A percentile compares a stretch with the other conserved stretches of the same genome.
Evolutionary conservation across 768 basidiomycete genomes (phyloP).

Genomic region (Trichaptum fuscoviolaceum): DNA sequence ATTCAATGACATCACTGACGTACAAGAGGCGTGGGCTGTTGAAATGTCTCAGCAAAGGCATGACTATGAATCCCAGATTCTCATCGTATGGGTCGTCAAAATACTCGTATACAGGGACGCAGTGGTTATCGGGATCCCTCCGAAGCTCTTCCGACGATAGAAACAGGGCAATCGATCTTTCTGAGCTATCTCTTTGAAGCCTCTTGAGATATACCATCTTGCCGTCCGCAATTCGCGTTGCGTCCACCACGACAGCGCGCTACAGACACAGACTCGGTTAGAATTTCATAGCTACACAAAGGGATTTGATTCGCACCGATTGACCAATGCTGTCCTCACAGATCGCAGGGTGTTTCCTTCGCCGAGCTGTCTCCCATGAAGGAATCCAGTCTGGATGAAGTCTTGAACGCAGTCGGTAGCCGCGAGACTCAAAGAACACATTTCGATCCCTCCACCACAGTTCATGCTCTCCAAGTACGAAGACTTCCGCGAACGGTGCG

Average conservation of each 20-base stretch:
- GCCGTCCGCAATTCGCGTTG: conserved; percentile 15
- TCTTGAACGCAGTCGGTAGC: too few relatives aligned
- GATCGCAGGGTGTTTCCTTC: too few relatives aligned
- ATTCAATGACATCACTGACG: conserved; percentile 30
- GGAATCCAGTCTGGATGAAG: too few relatives aligned
- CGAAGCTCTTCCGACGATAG: conserved; percentile 11
- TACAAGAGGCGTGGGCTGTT: conserved; percentile 28
- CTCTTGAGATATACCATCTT: conserved; percentile 15
- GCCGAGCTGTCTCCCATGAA: too few relatives aligned
- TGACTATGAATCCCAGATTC: conserved; percentile 21
- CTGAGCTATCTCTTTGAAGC: conserved; percentile 1
- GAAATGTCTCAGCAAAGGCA: conserved; percentile 26
- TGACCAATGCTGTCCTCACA: too few relatives aligned
- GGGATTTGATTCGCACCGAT: too few relatives aligned
- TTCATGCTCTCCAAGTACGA: too few relatives aligned
- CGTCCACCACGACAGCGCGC: conserved; percentile 10
- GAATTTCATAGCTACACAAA: too few relatives aligned
- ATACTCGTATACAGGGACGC: conserved; percentile 15
- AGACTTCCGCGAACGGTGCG: too few relatives aligned
- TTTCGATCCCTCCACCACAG: too few relatives aligned
- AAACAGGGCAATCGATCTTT: conserved; percentile 10
- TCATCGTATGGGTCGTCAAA: conserved; percentile 8
- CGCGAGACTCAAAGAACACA: too few relatives aligned
- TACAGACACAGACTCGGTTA: neutral
- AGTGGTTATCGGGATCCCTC: conserved; percentile 16